Evolutionary conservation across 306 rosid species (phyloP).

Genomic region (Vachellia pachyceras): DNA sequence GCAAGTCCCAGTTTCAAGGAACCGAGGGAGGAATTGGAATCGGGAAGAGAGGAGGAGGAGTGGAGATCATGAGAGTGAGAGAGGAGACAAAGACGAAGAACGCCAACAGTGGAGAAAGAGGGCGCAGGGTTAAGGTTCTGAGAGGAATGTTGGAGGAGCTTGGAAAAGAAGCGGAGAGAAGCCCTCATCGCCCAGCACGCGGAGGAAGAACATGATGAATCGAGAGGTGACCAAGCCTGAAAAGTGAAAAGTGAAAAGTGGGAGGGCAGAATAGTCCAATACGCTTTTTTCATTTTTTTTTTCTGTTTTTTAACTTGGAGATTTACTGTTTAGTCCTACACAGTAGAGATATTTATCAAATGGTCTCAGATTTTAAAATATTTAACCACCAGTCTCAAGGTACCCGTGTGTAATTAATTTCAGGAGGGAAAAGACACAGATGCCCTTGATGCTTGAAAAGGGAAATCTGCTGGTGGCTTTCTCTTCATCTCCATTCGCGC

Average conservation of each 20-base stretch:
- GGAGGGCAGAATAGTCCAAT: neutral
- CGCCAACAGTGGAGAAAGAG: neutral
- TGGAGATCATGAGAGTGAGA: constrained; percentile 6
- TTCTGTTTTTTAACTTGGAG: too few species aligned
- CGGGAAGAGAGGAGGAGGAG: constrained; percentile 19
- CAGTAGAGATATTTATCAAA: too few species aligned
- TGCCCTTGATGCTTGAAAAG: too few species aligned
- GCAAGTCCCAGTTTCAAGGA: constrained; percentile 33
- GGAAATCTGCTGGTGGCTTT: too few species aligned
- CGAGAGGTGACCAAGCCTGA: neutral
- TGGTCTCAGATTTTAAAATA: too few species aligned
- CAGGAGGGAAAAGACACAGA: too few species aligned
- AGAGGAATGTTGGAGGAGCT: constrained; percentile 7
- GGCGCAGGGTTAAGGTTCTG: neutral
- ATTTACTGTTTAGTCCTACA: too few species aligned
- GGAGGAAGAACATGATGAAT: neutral
- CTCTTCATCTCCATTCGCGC: too few species aligned
- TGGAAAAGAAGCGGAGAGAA: constrained; percentile 22
- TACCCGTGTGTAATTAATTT: too few species aligned
- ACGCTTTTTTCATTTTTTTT: neutral
- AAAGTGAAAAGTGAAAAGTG: neutral
- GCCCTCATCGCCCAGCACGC: neutral
- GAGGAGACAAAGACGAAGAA: neutral
- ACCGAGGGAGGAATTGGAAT: constrained; percentile 22
- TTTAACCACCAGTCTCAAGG: too few species aligned